phyloP scores from a whole-genome alignment of 768 basidiomycete genomes.

The Tephrocybe sp. region DNA sequence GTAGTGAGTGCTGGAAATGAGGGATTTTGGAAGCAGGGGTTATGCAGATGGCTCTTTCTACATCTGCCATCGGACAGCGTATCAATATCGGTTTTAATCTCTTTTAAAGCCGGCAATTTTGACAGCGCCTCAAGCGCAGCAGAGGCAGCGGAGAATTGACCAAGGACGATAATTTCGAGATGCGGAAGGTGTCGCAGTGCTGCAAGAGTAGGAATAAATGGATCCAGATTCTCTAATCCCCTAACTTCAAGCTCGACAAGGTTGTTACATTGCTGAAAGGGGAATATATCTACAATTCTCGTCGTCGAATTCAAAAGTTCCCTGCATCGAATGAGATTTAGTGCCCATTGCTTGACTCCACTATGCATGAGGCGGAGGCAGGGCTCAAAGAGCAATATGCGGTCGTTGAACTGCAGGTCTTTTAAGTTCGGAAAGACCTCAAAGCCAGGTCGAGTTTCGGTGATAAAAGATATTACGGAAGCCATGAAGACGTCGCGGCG shows the following conservation, averaged over 20 bases:
- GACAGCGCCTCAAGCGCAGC: neutral
- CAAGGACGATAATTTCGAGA: neutral
- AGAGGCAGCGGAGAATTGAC: neutral
- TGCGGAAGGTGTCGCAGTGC: neutral
- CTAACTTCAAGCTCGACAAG: too few relatives aligned
- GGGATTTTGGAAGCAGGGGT: neutral
- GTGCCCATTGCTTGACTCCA: neutral
- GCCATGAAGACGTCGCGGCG: neutral
- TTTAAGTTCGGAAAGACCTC: neutral
- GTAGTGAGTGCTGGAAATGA: neutral
- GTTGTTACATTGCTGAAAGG: too few relatives aligned
- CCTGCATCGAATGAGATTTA: too few relatives aligned
- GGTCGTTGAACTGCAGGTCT: neutral
- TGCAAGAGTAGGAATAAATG: neutral
- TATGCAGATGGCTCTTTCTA: neutral
- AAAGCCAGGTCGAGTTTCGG: neutral
- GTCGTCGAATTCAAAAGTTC: too few relatives aligned
- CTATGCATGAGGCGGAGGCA: neutral
- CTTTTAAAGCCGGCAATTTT: neutral
- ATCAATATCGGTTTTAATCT: neutral
- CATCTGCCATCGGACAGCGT: neutral
- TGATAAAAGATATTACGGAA: neutral
- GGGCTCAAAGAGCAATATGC: neutral
- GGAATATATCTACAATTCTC: too few relatives aligned
- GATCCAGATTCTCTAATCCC: too few relatives aligned